phyloP scores from a whole-genome alignment of 805 yeast species.

The Sungouiozyma ichnusensis region DNA sequence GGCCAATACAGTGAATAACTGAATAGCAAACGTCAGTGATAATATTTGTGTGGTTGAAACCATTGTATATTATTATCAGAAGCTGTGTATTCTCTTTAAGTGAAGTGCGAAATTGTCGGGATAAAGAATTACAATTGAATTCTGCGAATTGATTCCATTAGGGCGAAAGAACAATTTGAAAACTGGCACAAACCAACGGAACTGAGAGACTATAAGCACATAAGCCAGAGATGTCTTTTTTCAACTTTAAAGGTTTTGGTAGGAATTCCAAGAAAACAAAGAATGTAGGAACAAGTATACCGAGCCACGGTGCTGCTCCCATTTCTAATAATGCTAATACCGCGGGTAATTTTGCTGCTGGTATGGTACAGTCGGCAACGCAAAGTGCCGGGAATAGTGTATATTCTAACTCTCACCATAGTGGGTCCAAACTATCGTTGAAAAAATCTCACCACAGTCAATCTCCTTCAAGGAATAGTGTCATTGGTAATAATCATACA shows the following conservation, averaged over 20 bases:
- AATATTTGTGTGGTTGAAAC: too few species aligned
- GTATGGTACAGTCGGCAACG: constrained; percentile 5
- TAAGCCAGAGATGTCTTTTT: constrained; percentile 17
- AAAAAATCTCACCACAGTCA: constrained; percentile 27
- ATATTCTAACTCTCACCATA: constrained; percentile 32
- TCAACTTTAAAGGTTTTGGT: constrained; percentile 41
- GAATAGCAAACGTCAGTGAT: too few species aligned
- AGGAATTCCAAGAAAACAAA: constrained; percentile 41
- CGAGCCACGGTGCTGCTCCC: constrained; percentile 6
- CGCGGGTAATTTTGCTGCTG: not conserved
- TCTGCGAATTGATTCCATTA: too few species aligned
- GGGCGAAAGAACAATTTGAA: not conserved
- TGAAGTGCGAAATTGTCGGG: too few species aligned
- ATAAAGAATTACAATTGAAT: too few species aligned
- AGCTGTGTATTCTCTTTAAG: too few species aligned
- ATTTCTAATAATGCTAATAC: not conserved
- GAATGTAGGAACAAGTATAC: constrained; percentile 18
- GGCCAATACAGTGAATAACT: too few species aligned
- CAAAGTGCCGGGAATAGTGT: constrained; percentile 9
- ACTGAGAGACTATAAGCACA: too few species aligned
- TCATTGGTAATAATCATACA: constrained; percentile 15
- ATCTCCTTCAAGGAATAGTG: constrained; percentile 11
- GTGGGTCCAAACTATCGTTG: constrained; percentile 38
- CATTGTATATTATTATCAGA: too few species aligned
- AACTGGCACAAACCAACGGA: too few species aligned